phyloP scores from a whole-genome alignment of 352 stramenopile genomes.

The Globisporangium carolinianum region DNA sequence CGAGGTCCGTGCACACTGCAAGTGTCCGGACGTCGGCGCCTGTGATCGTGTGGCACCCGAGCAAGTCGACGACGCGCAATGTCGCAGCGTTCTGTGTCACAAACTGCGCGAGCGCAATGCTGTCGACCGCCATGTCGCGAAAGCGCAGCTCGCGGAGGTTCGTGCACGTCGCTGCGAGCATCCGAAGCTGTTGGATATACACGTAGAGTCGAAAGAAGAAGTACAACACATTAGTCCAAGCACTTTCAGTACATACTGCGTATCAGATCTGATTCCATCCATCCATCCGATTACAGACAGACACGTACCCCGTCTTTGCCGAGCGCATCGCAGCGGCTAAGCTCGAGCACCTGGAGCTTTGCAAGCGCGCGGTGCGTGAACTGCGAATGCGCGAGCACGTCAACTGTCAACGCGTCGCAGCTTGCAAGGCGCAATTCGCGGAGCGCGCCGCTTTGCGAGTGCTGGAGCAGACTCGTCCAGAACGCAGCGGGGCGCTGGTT shows the following conservation, averaged over 20 bases:
- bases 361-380: constrained; percentile 22
- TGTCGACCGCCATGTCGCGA: constrained; percentile 65
- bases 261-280: neutral
- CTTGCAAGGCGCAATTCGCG: constrained; percentile 46
- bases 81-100: constrained; percentile 35
- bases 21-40: constrained; percentile 45
- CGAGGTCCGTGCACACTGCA: constrained; percentile 31
- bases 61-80: constrained; percentile 60
- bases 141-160: constrained; percentile 56
- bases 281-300: neutral
- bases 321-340: constrained; percentile 47
- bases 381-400: constrained; percentile 20
- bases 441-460: constrained; percentile 21
- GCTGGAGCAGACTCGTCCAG: constrained; percentile 48
- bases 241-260: too few species aligned
- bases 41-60: constrained; percentile 69
- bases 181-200: constrained; percentile 12
- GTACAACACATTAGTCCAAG: too few species aligned
- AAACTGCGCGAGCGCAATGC: constrained; percentile 35
- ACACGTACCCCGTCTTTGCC: constrained; percentile 29
- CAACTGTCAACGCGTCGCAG: constrained; percentile 36
- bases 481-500: constrained; percentile 31
- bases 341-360: constrained; percentile 45
- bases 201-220: too few species aligned
- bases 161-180: constrained; percentile 34